Percentiles rank a stretch among this genome's conserved stretches.
These are phyloP conservation scores for Trypanosoma rangeli DNA, from an alignment of 208 protist genomes.

Conservation along the genomic window DNA sequence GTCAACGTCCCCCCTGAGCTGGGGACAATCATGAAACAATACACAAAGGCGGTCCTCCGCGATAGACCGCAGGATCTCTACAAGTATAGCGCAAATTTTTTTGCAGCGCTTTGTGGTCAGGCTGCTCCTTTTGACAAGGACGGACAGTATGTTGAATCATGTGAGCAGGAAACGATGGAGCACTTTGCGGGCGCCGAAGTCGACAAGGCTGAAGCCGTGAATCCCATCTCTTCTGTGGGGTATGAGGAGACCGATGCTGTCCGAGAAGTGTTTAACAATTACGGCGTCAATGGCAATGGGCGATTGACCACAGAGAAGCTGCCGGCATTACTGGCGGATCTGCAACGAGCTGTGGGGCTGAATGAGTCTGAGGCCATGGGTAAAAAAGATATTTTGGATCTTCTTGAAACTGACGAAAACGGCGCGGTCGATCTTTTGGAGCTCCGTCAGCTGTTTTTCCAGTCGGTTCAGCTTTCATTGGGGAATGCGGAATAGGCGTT, in stretches of 20 bases:
- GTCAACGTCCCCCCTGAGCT: slow-evolving; percentile 88
- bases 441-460: slow-evolving; percentile 69
- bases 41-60: slow-evolving; percentile 89
- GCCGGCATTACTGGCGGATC: slow-evolving; percentile 53
- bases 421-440: slow-evolving; percentile 62
- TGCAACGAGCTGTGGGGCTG: slow-evolving; percentile 46
- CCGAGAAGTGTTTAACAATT: slow-evolving; percentile 54
- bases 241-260: slow-evolving; percentile 40
- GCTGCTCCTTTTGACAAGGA: slow-evolving; percentile 74
- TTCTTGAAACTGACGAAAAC: slow-evolving; percentile 48
- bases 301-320: slow-evolving; percentile 40
- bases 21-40: slow-evolving; percentile 92
- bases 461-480: slow-evolving; percentile 24
- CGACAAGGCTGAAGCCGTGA: slow-evolving; percentile 22
- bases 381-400: slow-evolving; percentile 46
- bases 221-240: slow-evolving; percentile 4
- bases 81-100: slow-evolving; percentile 94
- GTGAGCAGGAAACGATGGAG: slow-evolving; percentile 12
- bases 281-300: slow-evolving; percentile 51
- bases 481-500: neutral
- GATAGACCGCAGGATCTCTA: slow-evolving; percentile 83
- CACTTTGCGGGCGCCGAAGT: slow-evolving; percentile 7
- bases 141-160: slow-evolving; percentile 55
- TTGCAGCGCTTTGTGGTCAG: slow-evolving; percentile 79
- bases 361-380: slow-evolving; percentile 50